Base-by-base conservation (phyloP, 768 basidiomycete genomes). In the Suillus plorans region DNA sequence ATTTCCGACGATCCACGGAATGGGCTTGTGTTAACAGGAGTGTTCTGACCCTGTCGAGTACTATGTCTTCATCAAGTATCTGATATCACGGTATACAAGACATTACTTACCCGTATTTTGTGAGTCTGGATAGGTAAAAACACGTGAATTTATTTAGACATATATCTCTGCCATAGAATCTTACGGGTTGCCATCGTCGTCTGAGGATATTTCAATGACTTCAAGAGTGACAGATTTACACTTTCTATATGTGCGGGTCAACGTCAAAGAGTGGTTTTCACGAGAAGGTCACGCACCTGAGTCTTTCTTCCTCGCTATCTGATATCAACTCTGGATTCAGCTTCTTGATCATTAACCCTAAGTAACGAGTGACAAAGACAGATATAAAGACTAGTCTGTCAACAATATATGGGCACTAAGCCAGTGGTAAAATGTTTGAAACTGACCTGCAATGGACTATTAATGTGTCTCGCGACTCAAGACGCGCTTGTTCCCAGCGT, bases 181-280 rank as follows among this genome's bases (percentile, higher is more conserved):
- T 61, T 67, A 78, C 80, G 65, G 60, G n/a, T 80, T 18, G 3
- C 42, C 78, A 1, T 79, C 76, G 60, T 80, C 80, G 44, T 81
- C 76, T 55, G 85, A 86, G 20, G 84, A 86, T 72, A 87, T 83
- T 68, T 86, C 84, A 64, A 89, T 86, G 28, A 87, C 74, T 52
- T 80, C 75, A 49, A 69, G 67, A 44, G 68, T 42, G 61, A 66
- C 25, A 44, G 37, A 37, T 62, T 60, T 37, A 60, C 20, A 28
- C 45, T 52, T 18, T 53, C 63, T 50, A 50, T 37, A 31, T 28
- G 12, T 65, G 52, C 13, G 22, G 37, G 60, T 50, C 39, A 44
- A 6, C 4, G 12, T 31, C 41, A 39, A n/a, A 50, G 14, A 45
- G 67, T 42, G 64, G 31, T 2, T 44, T 53, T 58, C 42, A 28